Conservation (phyloP, 805 yeast species). For the Candida khao-thaluensis region DNA sequence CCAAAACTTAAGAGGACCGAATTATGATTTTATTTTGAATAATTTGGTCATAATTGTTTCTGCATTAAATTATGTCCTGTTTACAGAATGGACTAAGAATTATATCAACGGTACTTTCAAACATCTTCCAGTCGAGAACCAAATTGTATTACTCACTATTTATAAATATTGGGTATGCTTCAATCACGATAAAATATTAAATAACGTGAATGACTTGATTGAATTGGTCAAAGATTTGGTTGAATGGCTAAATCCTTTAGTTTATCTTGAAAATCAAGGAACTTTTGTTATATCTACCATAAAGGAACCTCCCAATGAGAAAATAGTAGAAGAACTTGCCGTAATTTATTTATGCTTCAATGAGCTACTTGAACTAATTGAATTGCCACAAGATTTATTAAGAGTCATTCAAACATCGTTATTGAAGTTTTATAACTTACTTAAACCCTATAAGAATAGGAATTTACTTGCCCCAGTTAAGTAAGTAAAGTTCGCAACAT, state of each 20-base stretch:
- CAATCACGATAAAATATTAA: constrained; percentile 5
- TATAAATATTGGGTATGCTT: constrained; percentile 13
- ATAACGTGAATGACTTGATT: constrained; percentile 1
- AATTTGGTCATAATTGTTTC: constrained; percentile 8
- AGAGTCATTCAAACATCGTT: background rate
- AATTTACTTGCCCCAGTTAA: constrained; percentile 3
- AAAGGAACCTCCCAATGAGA: background rate
- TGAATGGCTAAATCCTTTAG: background rate
- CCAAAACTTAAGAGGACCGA: background rate
- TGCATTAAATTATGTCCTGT: constrained; percentile 8
- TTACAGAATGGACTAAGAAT: constrained; percentile 3
- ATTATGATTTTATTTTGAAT: background rate
- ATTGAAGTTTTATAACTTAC: background rate
- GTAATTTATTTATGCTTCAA: constrained; percentile 9
- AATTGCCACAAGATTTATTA: background rate
- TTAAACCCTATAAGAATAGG: constrained; percentile 5
- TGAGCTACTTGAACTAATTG: background rate
- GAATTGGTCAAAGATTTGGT: background rate
- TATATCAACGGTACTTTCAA: background rate
- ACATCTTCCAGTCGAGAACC: background rate
- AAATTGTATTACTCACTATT: background rate
- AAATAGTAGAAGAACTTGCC: background rate
- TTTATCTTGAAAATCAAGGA: background rate
- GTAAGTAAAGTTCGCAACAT: constrained; percentile 1
- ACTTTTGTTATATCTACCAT: background rate